These are phyloP conservation scores for Peronospora destructor DNA, from an alignment of 352 stramenopile species.

Conservation along the genomic window DNA sequence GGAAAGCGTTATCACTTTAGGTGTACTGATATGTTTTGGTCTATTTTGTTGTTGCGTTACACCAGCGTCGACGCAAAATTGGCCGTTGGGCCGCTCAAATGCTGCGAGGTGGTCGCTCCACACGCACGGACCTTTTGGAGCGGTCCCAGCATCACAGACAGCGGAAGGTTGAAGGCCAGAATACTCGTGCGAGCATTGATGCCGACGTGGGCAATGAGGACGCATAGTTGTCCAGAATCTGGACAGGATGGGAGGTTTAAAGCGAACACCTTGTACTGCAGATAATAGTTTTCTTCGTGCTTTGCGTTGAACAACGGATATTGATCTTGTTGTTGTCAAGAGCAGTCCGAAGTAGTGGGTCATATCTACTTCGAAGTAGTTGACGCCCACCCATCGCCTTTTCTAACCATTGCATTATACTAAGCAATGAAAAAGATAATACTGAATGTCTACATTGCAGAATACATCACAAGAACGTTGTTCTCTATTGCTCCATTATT, in stretches of 20 bases:
- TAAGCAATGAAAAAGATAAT: background rate
- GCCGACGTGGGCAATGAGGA: conserved; percentile 4
- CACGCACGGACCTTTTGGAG: conserved; percentile 61
- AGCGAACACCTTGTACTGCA: background rate
- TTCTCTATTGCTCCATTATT: conserved; percentile 8
- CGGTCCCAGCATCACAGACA: conserved; percentile 33
- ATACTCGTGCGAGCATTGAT: conserved; percentile 4
- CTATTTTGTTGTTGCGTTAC: conserved; percentile 5
- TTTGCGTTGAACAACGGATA: background rate
- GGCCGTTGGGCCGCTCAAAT: conserved; percentile 81
- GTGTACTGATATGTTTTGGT: background rate
- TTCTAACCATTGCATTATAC: background rate
- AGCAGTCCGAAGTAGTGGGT: no score
- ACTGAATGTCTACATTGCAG: background rate
- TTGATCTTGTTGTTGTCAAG: background rate
- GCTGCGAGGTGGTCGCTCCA: conserved; percentile 68
- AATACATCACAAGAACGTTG: background rate
- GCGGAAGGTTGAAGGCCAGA: conserved; percentile 18
- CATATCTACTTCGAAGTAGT: no score
- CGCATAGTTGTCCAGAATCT: background rate
- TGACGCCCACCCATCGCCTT: background rate
- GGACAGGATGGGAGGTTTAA: background rate
- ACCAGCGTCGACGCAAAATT: conserved; percentile 70
- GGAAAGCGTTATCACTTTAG: background rate
- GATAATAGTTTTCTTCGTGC: background rate